A percentile compares a stretch with the other conserved stretches of the same genome.
Conservation (phyloP, 164 flowering plant species). For the Vitis vinifera region DNA sequence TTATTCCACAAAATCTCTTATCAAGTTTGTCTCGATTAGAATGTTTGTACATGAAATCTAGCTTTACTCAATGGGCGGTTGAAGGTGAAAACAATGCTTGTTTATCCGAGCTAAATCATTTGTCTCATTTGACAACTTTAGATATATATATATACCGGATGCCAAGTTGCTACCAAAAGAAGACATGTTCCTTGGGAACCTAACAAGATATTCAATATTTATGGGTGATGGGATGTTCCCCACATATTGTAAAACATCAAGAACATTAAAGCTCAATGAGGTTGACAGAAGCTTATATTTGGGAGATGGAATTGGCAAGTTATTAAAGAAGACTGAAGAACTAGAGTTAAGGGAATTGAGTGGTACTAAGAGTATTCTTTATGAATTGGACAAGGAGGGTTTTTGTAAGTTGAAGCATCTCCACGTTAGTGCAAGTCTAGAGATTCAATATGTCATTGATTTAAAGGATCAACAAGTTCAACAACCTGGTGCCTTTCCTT, state of each 20-base stretch:
- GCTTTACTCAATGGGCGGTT: conserved; percentile 8
- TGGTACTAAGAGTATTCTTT: too few species aligned
- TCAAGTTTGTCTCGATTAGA: conserved; percentile 17
- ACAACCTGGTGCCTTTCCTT: not conserved
- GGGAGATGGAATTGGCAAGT: not conserved
- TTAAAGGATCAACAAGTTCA: not conserved
- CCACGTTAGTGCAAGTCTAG: not conserved
- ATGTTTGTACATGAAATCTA: conserved; percentile 15
- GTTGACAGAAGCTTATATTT: not conserved
- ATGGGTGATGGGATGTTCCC: not conserved
- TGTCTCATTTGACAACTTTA: not conserved
- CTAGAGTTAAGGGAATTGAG: too few species aligned
- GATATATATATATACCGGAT: not conserved
- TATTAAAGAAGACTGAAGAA: conserved; percentile 7
- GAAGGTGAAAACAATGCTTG: conserved; percentile 11
- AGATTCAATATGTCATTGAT: not conserved
- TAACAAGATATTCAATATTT: conserved; percentile 2
- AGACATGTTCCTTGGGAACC: not conserved
- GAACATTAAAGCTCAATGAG: not conserved
- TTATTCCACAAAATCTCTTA: conserved; percentile 14
- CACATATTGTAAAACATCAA: not conserved
- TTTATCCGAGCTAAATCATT: conserved; percentile 8
- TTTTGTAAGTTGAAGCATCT: conserved; percentile 14
- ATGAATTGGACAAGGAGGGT: not conserved
- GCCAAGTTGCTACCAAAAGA: not conserved